These are phyloP conservation scores for Geotrichum fermentans DNA, from an alignment of 1,139 yeast species.

Conservation along the genomic window DNA sequence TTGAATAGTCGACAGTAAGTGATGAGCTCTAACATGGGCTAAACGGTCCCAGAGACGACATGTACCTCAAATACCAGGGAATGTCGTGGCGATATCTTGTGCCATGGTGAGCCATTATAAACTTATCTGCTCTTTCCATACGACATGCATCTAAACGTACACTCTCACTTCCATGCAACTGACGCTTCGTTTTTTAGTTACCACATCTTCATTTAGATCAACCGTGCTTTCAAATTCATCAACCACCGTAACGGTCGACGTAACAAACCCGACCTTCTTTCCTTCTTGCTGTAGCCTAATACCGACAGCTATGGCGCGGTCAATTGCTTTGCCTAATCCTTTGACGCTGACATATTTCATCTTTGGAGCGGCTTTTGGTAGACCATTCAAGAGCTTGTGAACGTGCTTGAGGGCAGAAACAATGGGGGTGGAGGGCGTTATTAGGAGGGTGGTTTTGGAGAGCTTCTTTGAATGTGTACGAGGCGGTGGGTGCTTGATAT, in stretches of 20 bases:
- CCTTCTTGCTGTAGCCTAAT: conserved; percentile 30
- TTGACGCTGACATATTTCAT: conserved; percentile 18
- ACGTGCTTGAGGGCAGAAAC: conserved; percentile 28
- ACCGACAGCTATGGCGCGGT: conserved; percentile 32
- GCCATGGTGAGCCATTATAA: too few species aligned
- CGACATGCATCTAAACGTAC: not conserved
- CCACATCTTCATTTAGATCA: not conserved
- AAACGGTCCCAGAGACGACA: too few species aligned
- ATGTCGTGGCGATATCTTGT: too few species aligned
- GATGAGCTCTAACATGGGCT: too few species aligned
- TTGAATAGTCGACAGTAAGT: too few species aligned
- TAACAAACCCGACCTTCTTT: conserved; percentile 25
- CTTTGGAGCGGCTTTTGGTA: conserved; percentile 14
- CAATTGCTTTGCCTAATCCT: conserved; percentile 35
- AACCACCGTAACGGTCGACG: conserved; percentile 24
- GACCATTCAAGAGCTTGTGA: conserved; percentile 17
- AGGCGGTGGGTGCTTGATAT: conserved; percentile 21
- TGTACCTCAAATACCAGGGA: too few species aligned
- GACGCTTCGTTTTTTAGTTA: conserved; percentile 7
- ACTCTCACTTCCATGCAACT: conserved; percentile 15
- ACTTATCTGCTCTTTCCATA: too few species aligned
- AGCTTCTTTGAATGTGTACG: conserved; percentile 6
- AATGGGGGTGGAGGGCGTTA: conserved; percentile 28
- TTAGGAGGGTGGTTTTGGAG: conserved; percentile 18
- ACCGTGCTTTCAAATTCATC: conserved; percentile 24